Base-by-base conservation (phyloP, 257 asterid genomes). In the Salvia splendens region DNA sequence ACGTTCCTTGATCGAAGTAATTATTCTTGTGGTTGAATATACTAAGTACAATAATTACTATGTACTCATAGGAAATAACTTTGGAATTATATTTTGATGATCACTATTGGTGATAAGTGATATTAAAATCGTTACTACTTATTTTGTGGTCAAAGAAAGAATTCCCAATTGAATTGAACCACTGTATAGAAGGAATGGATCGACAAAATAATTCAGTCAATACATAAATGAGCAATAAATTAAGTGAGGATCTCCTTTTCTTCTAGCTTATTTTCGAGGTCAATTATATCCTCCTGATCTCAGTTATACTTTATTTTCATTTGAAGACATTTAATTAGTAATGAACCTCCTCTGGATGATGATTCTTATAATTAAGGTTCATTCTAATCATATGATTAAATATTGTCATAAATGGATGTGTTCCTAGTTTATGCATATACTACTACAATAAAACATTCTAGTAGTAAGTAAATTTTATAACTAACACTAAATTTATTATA, bases 161-260 rank as follows among this genome's bases (percentile, higher is more conserved):
- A 2, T 41, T 57, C 35, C 43, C 52, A 11, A 20, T 14, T 8
- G 12, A 51, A 51, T 61, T 15, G 45, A 16, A 42, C 14, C 3
- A 62, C 24, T 12, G 42, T 43, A 12, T n/a, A 6, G 42, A 12
- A 62, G 17, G 36, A 43, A 62, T 62, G 41, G 50, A 24, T 20
- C 3, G 42, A 62, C 67, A 42, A 61, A 61, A 61, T 61, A 61
- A 61, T 62, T 43, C 54, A 62, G 67, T 62, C 54, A 62, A 58
- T 20, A 62, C 55, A 43, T 42, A 5, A 62, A 62, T 45, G 67
- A 20, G 30, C 52, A 62, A 43, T 62, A 32, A 62, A 14, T 5
- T 8, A 1, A 51, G 35, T 33, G 38, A 33, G 38, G 6, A 5
- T 3, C 57, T 51, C 33, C 3, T 17, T 51, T 7, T 50, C 4